Percentiles rank a stretch among this genome's conserved stretches.
These are phyloP conservation scores for Fagus sylvatica DNA, from an alignment of 306 rosid species.

Conservation along the genomic window DNA sequence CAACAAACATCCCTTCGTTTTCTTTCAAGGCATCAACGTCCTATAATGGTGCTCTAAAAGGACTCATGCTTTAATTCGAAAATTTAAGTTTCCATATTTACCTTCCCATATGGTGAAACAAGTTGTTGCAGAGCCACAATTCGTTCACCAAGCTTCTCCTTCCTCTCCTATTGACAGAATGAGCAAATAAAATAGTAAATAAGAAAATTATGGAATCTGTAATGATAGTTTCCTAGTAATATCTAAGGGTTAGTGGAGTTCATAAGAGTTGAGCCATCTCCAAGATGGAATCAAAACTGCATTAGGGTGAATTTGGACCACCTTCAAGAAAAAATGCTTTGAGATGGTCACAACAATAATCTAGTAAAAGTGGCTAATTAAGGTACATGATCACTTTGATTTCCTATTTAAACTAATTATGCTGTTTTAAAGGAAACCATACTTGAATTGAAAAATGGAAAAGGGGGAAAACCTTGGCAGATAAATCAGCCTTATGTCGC, in stretches of 20 bases:
- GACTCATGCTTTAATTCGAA: too few relatives aligned
- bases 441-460: conserved; percentile 8
- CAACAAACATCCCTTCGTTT: not conserved
- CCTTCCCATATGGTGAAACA: conserved; percentile 99
- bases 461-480: conserved; percentile 65
- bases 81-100: conserved; percentile 29
- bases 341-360: not conserved
- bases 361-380: not conserved
- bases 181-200: conserved; percentile 23
- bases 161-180: conserved; percentile 64
- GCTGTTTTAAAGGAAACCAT: not conserved
- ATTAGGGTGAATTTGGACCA: not conserved
- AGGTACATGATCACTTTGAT: not conserved
- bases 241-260: not conserved
- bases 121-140: conserved; percentile 91
- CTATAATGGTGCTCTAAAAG: too few relatives aligned
- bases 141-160: conserved; percentile 85
- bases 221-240: not conserved
- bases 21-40: too few relatives aligned
- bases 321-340: not conserved
- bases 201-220: not conserved
- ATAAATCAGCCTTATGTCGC: conserved; percentile 81
- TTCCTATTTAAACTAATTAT: not conserved
- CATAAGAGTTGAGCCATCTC: not conserved
- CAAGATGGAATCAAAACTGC: not conserved